Percentiles rank a stretch among this genome's conserved stretches.
Evolutionary conservation across 208 protist genomes (phyloP).

Genomic region (Leptomonas pyrrhocoris): DNA sequence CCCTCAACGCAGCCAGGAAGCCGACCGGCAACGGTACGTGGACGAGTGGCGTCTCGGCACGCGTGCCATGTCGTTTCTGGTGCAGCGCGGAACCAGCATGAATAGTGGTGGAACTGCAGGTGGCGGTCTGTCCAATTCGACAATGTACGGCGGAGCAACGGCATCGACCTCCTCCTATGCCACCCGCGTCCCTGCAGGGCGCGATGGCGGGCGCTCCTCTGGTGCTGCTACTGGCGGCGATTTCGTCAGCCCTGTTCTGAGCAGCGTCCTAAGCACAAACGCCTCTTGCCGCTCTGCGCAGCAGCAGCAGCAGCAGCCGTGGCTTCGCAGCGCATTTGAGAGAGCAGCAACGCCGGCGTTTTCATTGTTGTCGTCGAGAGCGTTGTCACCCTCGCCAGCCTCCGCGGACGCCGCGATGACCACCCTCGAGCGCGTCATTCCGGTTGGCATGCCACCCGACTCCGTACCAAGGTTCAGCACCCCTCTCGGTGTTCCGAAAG

Average conservation of each 20-base stretch:
- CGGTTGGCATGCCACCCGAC: slow-evolving; percentile 4
- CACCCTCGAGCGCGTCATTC: slow-evolving; percentile 15
- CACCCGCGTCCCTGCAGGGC: neutral
- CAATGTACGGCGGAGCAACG: neutral
- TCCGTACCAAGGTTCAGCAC: neutral
- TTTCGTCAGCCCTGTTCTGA: too few species aligned
- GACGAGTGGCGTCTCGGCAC: slow-evolving; percentile 21
- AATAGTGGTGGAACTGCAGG: too few species aligned
- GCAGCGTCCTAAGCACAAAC: too few species aligned
- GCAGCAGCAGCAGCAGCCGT: neutral
- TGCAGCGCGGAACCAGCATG: slow-evolving; percentile 2
- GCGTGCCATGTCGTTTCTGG: slow-evolving; percentile 3
- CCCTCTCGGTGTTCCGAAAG: neutral
- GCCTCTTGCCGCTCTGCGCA: too few species aligned
- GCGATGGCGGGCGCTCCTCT: too few species aligned
- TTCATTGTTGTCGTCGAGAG: too few species aligned
- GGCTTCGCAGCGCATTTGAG: neutral
- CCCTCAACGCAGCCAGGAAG: slow-evolving; percentile 16
- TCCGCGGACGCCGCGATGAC: neutral
- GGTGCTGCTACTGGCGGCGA: too few species aligned
- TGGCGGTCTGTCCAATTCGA: too few species aligned
- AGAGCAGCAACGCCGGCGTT: neutral
- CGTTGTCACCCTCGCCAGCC: too few species aligned
- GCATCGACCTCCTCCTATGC: neutral
- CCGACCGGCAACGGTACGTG: slow-evolving; percentile 24